Percentiles rank a stretch among this genome's conserved stretches.
phyloP scores from a whole-genome alignment of 768 basidiomycete genomes.

The Trametes meyenii region DNA sequence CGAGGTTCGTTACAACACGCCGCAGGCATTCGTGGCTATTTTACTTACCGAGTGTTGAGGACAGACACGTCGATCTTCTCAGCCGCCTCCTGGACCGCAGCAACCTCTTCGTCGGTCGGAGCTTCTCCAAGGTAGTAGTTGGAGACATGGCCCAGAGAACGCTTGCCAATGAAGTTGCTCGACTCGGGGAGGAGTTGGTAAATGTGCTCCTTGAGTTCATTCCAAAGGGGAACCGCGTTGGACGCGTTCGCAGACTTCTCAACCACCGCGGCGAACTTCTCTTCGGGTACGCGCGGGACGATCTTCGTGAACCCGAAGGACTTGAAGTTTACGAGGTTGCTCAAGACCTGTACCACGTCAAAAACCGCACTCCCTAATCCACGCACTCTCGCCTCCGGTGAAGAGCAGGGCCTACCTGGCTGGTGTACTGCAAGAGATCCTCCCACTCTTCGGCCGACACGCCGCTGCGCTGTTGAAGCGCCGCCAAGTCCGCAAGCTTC shows the following conservation, averaged over 20 bases:
- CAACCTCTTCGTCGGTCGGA: slow-evolving; percentile 78
- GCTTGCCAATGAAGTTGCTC: slow-evolving; percentile 79
- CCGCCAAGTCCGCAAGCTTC: slow-evolving; percentile 56
- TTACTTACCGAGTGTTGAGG: slow-evolving; percentile 73
- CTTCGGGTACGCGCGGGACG: slow-evolving; percentile 64
- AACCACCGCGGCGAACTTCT: slow-evolving; percentile 67
- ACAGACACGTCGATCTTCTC: slow-evolving; percentile 78
- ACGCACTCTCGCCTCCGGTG: not conserved
- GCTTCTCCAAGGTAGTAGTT: slow-evolving; percentile 84
- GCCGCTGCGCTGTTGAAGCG: slow-evolving; percentile 55
- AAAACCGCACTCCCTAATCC: not conserved
- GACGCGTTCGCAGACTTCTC: slow-evolving; percentile 59
- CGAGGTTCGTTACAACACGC: not conserved
- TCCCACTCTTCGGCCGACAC: slow-evolving; percentile 66
- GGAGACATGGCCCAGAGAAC: slow-evolving; percentile 71
- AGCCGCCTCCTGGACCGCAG: slow-evolving; percentile 70
- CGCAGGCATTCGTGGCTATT: not conserved
- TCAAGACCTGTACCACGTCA: slow-evolving; percentile 43
- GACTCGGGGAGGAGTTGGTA: slow-evolving; percentile 68
- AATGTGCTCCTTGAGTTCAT: slow-evolving; percentile 73
- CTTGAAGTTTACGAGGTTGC: slow-evolving; percentile 75
- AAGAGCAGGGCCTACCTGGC: slow-evolving; percentile 52
- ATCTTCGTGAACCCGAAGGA: slow-evolving; percentile 88
- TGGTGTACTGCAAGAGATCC: slow-evolving; percentile 68
- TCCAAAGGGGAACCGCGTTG: slow-evolving; percentile 63